These are phyloP conservation scores for Starmerella apis DNA, from an alignment of 805 yeast genomes.

Conservation along the genomic window DNA sequence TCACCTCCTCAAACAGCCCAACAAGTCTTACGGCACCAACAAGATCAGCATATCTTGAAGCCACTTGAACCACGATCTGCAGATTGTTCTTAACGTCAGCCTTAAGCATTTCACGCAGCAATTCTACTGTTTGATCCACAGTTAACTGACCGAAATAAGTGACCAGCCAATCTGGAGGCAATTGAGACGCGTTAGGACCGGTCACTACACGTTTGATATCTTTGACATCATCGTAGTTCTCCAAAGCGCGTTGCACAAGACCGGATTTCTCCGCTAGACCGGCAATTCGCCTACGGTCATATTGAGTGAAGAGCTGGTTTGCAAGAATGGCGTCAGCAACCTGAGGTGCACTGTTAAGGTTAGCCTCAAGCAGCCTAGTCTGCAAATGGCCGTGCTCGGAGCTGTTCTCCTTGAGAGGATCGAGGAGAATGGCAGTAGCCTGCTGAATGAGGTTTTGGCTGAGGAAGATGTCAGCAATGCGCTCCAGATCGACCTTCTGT, in stretches of 20 bases:
- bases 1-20: slow-evolving; percentile 85
- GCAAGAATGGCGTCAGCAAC: slow-evolving; percentile 98
- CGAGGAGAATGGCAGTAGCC: slow-evolving; percentile 93
- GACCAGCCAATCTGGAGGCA: slow-evolving; percentile 91
- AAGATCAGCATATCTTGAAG: slow-evolving; percentile 89
- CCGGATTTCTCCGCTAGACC: slow-evolving; percentile 93
- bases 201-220: slow-evolving; percentile 93
- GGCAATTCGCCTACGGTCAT: slow-evolving; percentile 88
- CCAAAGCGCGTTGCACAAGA: slow-evolving; percentile 86
- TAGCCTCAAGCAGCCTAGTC: slow-evolving; percentile 86
- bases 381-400: slow-evolving; percentile 95
- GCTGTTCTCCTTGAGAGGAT: slow-evolving; percentile 84
- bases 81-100: slow-evolving; percentile 72
- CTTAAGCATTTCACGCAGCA: slow-evolving; percentile 76
- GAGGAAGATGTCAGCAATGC: slow-evolving; percentile 84
- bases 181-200: slow-evolving; percentile 48
- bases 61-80: slow-evolving; percentile 90
- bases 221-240: slow-evolving; percentile 85
- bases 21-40: slow-evolving; percentile 78
- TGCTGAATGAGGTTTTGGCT: slow-evolving; percentile 91
- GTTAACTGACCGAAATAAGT: slow-evolving; percentile 85
- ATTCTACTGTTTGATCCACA: slow-evolving; percentile 83
- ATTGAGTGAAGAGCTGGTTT: slow-evolving; percentile 88
- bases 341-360: slow-evolving; percentile 92
- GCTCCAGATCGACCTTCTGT: slow-evolving; percentile 62